Percentiles rank a stretch among this genome's conserved stretches.
These are phyloP conservation scores for Delitschia confertaspora DNA, from an alignment of 495 filamentous ascomycete species.

Conservation along the genomic window DNA sequence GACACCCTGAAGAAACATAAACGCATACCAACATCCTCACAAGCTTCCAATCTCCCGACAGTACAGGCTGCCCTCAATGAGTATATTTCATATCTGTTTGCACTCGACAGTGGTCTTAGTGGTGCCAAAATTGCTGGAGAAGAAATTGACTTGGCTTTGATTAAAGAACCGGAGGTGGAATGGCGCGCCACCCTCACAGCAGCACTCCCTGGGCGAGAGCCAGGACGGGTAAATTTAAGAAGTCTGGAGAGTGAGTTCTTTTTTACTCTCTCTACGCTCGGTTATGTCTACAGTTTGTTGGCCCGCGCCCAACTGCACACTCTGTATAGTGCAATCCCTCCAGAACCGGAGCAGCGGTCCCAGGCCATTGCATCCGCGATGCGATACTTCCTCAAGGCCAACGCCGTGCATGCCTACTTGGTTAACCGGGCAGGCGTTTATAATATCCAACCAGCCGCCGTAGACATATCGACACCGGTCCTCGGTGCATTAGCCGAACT, in stretches of 20 bases:
- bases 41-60: slow-evolving; percentile 54
- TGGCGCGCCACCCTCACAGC: slow-evolving; percentile 75
- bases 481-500: slow-evolving; percentile 65
- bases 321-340: slow-evolving; percentile 51
- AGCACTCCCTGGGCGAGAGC: slow-evolving; percentile 47
- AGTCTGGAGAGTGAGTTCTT: slow-evolving; percentile 77
- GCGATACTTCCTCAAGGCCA: slow-evolving; percentile 65
- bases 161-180: slow-evolving; percentile 52
- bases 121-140: slow-evolving; percentile 43
- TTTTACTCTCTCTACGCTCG: slow-evolving; percentile 69
- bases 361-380: slow-evolving; percentile 66
- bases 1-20: slow-evolving; percentile 75
- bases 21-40: slow-evolving; percentile 58
- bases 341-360: slow-evolving; percentile 55
- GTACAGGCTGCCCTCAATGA: slow-evolving; percentile 58
- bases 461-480: slow-evolving; percentile 56
- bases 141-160: slow-evolving; percentile 55
- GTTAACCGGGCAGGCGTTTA: slow-evolving; percentile 39
- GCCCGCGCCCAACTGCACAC: slow-evolving; percentile 52
- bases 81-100: slow-evolving; percentile 73
- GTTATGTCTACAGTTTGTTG: slow-evolving; percentile 59
- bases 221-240: slow-evolving; percentile 53
- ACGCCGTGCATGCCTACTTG: slow-evolving; percentile 67
- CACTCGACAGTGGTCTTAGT: slow-evolving; percentile 60
- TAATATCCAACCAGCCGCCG: slow-evolving; percentile 27